These are phyloP conservation scores for Malus fusca DNA, from an alignment of 306 rosid species.

Conservation along the genomic window DNA sequence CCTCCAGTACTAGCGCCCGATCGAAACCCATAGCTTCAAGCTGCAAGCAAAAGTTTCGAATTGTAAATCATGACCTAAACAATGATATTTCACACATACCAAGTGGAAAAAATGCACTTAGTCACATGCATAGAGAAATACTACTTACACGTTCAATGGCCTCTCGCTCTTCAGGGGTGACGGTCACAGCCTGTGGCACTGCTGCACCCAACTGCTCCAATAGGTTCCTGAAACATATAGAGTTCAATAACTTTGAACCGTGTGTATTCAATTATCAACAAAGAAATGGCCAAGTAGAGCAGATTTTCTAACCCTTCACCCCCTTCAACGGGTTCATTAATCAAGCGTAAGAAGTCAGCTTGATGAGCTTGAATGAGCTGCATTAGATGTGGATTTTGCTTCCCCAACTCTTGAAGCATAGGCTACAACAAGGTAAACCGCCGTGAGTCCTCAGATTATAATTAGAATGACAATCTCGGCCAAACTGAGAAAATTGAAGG, in stretches of 20 bases:
- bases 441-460: neutral
- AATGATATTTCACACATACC: neutral
- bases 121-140: neutral
- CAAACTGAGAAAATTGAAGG: neutral
- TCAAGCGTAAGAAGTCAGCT: constrained; percentile 38
- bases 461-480: neutral
- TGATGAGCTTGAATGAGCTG: constrained; percentile 41
- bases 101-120: neutral
- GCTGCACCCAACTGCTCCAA: constrained; percentile 30
- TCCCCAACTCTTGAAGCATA: constrained; percentile 42
- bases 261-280: neutral
- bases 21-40: constrained; percentile 82
- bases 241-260: neutral
- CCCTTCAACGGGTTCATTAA: constrained; percentile 39
- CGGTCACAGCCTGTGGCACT: constrained; percentile 39
- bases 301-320: constrained; percentile 26
- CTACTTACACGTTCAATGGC: constrained; percentile 36
- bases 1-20: constrained; percentile 66
- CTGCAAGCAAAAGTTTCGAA: constrained; percentile 23
- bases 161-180: constrained; percentile 40
- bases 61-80: neutral
- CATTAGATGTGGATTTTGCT: constrained; percentile 37
- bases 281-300: neutral
- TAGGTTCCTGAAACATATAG: constrained; percentile 18
- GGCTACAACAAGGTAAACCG: constrained; percentile 21